Conservation (phyloP, 176 grass and related monocot genomes). For the Oryza nivara region DNA sequence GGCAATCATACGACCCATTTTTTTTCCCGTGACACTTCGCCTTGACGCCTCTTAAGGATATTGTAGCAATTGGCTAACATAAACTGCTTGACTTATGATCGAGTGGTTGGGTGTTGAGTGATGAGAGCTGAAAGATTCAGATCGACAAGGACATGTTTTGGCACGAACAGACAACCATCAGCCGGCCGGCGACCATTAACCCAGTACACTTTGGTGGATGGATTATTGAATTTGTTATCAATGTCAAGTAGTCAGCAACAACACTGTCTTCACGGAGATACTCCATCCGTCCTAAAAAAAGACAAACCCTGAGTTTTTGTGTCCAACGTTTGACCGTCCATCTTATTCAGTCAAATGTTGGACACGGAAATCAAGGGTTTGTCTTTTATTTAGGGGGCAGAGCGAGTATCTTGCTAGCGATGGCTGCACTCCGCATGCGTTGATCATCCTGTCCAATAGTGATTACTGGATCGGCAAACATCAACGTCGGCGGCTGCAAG, state of each 20-base stretch:
- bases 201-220: neutral
- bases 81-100: neutral
- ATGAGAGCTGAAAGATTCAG: neutral
- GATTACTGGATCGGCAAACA: neutral
- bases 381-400: no score
- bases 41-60: neutral
- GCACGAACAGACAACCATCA: neutral
- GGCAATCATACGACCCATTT: neutral
- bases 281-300: no score
- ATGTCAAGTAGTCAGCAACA: neutral
- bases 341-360: no score
- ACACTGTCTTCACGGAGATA: neutral
- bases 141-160: neutral
- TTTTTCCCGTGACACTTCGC: neutral
- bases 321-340: no score
- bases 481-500: neutral
- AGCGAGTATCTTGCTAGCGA: neutral
- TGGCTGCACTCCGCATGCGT: neutral
- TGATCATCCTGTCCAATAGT: neutral
- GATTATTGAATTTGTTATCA: neutral
- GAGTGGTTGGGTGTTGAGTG: neutral
- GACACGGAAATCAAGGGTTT: no score
- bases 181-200: neutral
- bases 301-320: no score
- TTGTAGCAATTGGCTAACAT: neutral